Percentiles rank a stretch among this genome's conserved stretches.
phyloP scores from a whole-genome alignment of 2,329 filamentous ascomycete species.

The Claviceps spartinae region DNA sequence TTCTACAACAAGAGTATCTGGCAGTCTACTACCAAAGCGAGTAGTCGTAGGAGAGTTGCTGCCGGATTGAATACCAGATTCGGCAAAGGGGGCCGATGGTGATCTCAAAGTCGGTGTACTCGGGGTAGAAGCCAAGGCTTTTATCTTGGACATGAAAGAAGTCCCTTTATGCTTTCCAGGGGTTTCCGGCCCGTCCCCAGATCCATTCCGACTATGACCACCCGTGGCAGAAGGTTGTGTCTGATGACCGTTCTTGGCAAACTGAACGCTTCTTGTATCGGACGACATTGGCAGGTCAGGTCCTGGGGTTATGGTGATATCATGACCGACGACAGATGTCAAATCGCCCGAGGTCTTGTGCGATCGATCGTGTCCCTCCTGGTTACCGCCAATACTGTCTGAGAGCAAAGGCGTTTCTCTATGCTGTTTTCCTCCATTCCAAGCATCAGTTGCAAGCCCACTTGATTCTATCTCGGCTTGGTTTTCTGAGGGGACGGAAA shows the following conservation, averaged over 20 bases:
- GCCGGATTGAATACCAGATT: constrained; percentile 26
- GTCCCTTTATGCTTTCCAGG: constrained; percentile 44
- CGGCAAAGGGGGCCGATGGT: constrained; percentile 17
- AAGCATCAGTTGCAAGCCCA: constrained; percentile 7
- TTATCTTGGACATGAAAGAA: constrained; percentile 66
- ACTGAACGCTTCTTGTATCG: constrained; percentile 55
- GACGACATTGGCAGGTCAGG: constrained; percentile 1
- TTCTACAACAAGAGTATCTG: constrained; percentile 39
- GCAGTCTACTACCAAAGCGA: constrained; percentile 33
- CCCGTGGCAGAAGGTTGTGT: constrained; percentile 28
- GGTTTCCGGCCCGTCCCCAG: constrained; percentile 52
- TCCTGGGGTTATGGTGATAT: neutral
- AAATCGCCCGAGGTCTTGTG: neutral
- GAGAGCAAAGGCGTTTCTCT: constrained; percentile 2
- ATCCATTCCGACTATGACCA: constrained; percentile 47
- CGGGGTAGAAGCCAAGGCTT: constrained; percentile 50
- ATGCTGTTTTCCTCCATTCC: constrained; percentile 10
- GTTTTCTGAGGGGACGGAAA: constrained; percentile 1
- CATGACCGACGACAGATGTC: neutral
- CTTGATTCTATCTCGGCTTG: neutral
- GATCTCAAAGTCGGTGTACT: constrained; percentile 32
- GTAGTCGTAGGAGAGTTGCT: constrained; percentile 34
- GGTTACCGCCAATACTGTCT: neutral
- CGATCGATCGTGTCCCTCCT: neutral
- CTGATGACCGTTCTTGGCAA: constrained; percentile 42